Conservation (phyloP, 2,329 filamentous ascomycete genomes). For the Aspergillus japonicus region DNA sequence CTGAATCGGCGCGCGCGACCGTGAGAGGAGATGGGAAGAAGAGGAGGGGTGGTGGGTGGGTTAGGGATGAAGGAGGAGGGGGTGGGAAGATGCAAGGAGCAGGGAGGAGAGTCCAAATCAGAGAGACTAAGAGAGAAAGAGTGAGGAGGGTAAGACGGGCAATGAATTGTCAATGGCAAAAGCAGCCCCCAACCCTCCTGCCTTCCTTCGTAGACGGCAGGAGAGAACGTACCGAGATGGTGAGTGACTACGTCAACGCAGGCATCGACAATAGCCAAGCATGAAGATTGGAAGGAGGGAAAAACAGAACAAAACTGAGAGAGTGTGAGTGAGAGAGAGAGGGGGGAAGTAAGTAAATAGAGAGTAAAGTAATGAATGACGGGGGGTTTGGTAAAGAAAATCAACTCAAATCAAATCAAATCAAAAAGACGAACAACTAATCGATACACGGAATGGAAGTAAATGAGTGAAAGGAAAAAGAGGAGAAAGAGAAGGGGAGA, state of each 20-base stretch:
- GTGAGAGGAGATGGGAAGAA: slow-evolving; percentile 7
- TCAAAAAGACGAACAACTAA: background rate
- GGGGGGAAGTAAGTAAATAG: background rate
- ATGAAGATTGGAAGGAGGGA: slow-evolving; percentile 7
- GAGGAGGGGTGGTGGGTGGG: background rate
- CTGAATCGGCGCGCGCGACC: slow-evolving; percentile 23
- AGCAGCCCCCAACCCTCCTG: slow-evolving; percentile 21
- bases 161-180: slow-evolving; percentile 19
- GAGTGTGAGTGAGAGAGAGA: background rate
- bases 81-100: slow-evolving; percentile 18
- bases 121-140: background rate
- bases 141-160: slow-evolving; percentile 5
- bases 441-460: background rate
- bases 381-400: slow-evolving; percentile 2
- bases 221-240: slow-evolving; percentile 18
- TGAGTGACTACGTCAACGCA: slow-evolving; percentile 29
- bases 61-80: slow-evolving; percentile 2
- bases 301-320: slow-evolving; percentile 3
- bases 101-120: background rate
- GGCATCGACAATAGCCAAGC: slow-evolving; percentile 27
- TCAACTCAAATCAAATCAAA: background rate
- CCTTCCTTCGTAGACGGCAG: slow-evolving; percentile 23
- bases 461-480: slow-evolving; percentile 5
- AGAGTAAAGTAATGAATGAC: background rate
- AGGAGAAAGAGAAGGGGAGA: slow-evolving; percentile 8